Evolutionary conservation across 176 grass and related monocot genomes (phyloP), one percentile per base, ranked within the genome.

Genomic region (Otatea glauca): DNA sequence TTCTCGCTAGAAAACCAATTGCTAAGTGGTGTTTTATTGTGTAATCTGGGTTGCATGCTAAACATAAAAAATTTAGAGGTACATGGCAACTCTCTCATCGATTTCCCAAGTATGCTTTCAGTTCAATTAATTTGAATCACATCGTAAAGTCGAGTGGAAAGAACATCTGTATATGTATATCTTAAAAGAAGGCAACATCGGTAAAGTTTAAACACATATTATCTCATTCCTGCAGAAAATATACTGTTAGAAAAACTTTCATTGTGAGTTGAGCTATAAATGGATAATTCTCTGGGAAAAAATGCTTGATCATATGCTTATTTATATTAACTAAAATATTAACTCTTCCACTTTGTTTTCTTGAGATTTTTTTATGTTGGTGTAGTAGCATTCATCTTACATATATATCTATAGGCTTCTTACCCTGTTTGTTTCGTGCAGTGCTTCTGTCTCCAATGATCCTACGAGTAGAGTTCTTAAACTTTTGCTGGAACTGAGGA

Each of bases 401-500:
- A 68, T 77, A 62, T 69, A 76, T 23, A 4, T 41, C 15, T 64
- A 29, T 35, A 79, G 8, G 6, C 13, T 47, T 84, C 68, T 54
- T 44, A 62, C 66, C 24, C 50, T 24, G 2, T 42, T 68, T 62
- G 11, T 75, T 61, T 63, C n/a, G 7, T 75, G 85, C 53, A 51
- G 69, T 75, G 60, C 65, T 55, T 49, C 75, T 60, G 17, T 15
- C 39, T 68, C 50, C 70, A 72, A 86, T 79, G 84, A 70, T 84
- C 68, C 80, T 82, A 41, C 29, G 23, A 69, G 39, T 53, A 74
- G 49, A 23, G 9, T 44, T 86, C 38, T 59, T 71, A 58, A 82
- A 73, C 16, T 72, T 38, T 23, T 63, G 11, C 49, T 65, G 86
- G 53, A 70, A 88, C 29, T 86, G 75, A 75, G 55, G 76, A 86